Evolutionary conservation across 2,329 filamentous ascomycete genomes (phyloP).

Genomic region (Cordyceps javanica): DNA sequence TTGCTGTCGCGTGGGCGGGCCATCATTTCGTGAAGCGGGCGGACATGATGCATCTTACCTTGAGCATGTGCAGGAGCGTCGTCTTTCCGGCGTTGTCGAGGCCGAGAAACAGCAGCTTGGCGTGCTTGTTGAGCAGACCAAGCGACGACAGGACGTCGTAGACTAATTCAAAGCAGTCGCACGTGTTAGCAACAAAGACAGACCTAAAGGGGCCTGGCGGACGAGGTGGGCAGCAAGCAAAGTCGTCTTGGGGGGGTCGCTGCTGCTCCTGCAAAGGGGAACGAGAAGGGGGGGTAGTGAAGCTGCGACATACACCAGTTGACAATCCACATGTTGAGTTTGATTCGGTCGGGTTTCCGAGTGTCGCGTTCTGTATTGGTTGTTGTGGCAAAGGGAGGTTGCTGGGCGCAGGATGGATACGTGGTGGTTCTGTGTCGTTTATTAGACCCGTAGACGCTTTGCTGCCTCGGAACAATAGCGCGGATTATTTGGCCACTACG

Average conservation of each 20-base stretch:
- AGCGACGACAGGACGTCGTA: conserved; percentile 85
- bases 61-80: conserved; percentile 89
- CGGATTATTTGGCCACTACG: conserved; percentile 9
- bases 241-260: neutral
- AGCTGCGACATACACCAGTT: conserved; percentile 74
- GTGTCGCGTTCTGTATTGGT: neutral
- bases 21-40: neutral
- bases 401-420: conserved; percentile 6
- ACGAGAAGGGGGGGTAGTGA: neutral
- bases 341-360: neutral
- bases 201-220: neutral
- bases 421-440: conserved; percentile 2
- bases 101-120: conserved; percentile 88
- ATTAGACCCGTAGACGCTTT: too few species aligned
- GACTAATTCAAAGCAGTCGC: conserved; percentile 40
- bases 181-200: conserved; percentile 25
- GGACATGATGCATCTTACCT: conserved; percentile 52
- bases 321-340: conserved; percentile 72
- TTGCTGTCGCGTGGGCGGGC: neutral
- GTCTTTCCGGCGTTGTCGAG: conserved; percentile 95
- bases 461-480: conserved; percentile 11
- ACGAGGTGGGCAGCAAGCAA: neutral
- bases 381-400: neutral
- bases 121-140: conserved; percentile 90
- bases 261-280: neutral